Evolutionary conservation across 164 flowering plant genomes (phyloP).

Genomic region (Dillenia suffruticosa): DNA sequence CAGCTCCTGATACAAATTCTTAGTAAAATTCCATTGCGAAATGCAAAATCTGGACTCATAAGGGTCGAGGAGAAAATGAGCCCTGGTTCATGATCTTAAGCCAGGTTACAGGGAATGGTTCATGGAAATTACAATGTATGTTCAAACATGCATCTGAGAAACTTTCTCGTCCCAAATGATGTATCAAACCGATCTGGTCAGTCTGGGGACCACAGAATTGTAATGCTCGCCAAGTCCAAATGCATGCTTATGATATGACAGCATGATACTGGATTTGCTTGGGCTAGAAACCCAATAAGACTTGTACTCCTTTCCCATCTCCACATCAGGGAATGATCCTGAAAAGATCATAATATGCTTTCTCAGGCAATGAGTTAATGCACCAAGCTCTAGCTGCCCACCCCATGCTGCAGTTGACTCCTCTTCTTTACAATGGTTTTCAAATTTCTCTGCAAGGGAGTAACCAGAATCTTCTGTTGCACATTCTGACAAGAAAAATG

Average conservation of each 20-base stretch:
- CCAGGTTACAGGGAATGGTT: too few species aligned
- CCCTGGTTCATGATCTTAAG: too few species aligned
- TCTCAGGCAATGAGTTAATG: conserved; percentile 74
- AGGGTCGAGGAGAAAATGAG: too few species aligned
- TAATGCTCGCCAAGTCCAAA: conserved; percentile 98
- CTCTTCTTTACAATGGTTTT: conserved; percentile 70
- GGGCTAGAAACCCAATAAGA: conserved; percentile 20
- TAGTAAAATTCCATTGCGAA: too few species aligned
- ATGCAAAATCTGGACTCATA: too few species aligned
- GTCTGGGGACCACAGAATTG: conserved; percentile 64
- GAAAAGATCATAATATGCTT: conserved; percentile 77
- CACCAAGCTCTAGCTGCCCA: conserved; percentile 91
- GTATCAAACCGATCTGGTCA: conserved; percentile 14
- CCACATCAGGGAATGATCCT: conserved; percentile 91
- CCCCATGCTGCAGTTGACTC: conserved; percentile 95
- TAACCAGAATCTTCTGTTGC: conserved; percentile 39
- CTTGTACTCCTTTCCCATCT: conserved; percentile 94
- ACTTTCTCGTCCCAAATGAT: not conserved
- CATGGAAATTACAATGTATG: too few species aligned
- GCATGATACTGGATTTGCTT: conserved; percentile 45
- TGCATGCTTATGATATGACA: conserved; percentile 83
- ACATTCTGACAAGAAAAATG: conserved; percentile 74
- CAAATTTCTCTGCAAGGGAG: conserved; percentile 52
- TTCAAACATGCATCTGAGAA: too few species aligned
- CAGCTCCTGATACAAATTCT: too few species aligned